Percentiles rank a stretch among this genome's conserved stretches.
Conservation (phyloP, 352 stramenopile genomes). For the Pythium sp. region DNA sequence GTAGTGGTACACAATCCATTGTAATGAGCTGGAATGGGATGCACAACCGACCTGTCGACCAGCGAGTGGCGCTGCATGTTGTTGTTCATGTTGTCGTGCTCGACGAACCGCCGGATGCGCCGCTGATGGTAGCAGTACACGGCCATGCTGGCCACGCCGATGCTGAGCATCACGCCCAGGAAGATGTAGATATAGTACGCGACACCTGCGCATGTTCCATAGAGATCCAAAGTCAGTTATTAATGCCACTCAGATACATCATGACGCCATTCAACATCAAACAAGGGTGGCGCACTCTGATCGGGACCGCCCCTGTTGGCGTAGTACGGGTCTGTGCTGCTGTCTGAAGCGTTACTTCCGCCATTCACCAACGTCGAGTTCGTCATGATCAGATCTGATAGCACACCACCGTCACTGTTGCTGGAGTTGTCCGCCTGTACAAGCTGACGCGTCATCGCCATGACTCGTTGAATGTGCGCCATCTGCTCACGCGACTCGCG, state of each 20-base stretch:
- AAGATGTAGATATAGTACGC: conserved; percentile 79
- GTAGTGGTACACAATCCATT: background rate
- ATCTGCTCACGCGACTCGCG: background rate
- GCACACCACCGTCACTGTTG: background rate
- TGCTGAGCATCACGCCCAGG: conserved; percentile 48
- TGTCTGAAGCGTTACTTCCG: background rate
- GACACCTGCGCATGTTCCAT: conserved; percentile 22
- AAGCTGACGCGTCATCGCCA: background rate
- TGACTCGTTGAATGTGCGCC: background rate
- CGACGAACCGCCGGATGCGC: conserved; percentile 48
- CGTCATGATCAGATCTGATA: background rate
- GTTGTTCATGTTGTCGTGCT: conserved; percentile 77
- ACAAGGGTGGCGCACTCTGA: background rate
- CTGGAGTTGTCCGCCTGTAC: background rate
- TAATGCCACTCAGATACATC: background rate
- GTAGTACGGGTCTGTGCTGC: conserved; percentile 6
- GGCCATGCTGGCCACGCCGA: conserved; percentile 39
- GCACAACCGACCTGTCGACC: conserved; percentile 45
- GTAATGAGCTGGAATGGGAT: background rate
- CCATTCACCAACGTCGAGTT: background rate
- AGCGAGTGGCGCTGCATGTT: conserved; percentile 87
- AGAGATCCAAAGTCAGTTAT: background rate
- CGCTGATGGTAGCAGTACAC: conserved; percentile 72
- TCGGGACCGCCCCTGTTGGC: background rate
- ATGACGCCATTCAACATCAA: background rate